phyloP scores from a whole-genome alignment of 257 asterid species.

The Rubia yunnanensis region DNA sequence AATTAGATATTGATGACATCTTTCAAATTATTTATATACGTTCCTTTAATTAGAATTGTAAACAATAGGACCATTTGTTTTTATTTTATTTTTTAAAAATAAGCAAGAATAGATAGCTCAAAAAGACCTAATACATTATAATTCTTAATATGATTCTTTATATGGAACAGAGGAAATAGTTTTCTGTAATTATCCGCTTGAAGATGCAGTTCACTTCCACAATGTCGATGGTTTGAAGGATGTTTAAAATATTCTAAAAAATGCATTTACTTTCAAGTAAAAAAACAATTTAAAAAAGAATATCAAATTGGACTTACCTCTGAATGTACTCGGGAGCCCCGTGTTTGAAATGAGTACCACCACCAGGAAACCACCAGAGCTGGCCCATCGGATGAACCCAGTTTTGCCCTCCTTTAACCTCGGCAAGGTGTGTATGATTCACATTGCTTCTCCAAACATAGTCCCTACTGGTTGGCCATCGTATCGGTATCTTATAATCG shows the following conservation, averaged over 20 bases:
- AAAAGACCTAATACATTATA: neutral
- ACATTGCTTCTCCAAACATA: constrained; percentile 91
- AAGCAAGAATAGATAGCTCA: neutral
- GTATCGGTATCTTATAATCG: constrained; percentile 80
- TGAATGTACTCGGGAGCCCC: constrained; percentile 90
- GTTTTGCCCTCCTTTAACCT: constrained; percentile 93
- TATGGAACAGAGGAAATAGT: neutral
- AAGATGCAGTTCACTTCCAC: neutral
- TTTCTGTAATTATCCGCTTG: neutral
- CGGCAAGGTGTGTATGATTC: constrained; percentile 79
- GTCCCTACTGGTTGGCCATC: constrained; percentile 89
- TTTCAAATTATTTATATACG: neutral
- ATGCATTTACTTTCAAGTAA: neutral
- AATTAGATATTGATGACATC: too few species aligned
- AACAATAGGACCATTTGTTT: neutral
- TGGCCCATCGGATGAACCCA: constrained; percentile 79
- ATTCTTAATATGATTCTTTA: neutral
- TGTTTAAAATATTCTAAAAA: neutral
- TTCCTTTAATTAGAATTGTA: neutral
- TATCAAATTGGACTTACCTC: constrained; percentile 37
- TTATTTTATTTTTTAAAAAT: too few species aligned
- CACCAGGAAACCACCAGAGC: constrained; percentile 98
- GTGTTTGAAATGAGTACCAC: constrained; percentile 96
- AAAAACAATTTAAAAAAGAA: neutral
- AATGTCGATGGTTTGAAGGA: neutral